A percentile compares a stretch with the other conserved stretches of the same genome.
Conservation (phyloP, 73 alveolate genomes). For the Paramecium caudatum region DNA sequence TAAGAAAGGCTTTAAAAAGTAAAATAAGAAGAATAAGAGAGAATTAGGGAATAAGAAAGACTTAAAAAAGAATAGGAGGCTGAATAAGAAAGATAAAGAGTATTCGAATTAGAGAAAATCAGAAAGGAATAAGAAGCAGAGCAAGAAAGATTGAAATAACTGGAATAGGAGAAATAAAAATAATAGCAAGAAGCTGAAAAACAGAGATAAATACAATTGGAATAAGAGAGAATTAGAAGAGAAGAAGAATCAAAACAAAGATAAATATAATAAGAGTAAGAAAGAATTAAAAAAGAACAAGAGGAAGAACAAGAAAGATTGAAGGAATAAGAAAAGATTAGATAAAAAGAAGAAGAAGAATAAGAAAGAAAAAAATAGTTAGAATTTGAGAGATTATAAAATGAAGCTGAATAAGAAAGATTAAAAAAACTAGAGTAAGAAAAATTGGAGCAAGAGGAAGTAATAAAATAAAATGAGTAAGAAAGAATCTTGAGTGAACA, state of each 20-base stretch:
- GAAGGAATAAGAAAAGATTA: neutral
- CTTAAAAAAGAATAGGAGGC: neutral
- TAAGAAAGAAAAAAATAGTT: neutral
- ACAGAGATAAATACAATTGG: neutral
- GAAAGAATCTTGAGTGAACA: neutral
- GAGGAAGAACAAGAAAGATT: slow-evolving; percentile 15
- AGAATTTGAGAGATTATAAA: neutral
- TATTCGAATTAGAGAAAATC: neutral
- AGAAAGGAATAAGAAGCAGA: neutral
- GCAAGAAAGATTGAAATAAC: neutral
- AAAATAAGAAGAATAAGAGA: neutral
- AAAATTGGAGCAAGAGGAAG: neutral
- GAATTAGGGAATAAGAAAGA: neutral
- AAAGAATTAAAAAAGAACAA: neutral
- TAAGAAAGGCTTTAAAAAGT: neutral
- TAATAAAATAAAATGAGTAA: neutral
- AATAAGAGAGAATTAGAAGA: neutral
- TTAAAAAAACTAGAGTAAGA: neutral
- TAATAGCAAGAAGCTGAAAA: neutral
- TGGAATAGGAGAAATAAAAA: neutral
- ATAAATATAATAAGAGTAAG: neutral
- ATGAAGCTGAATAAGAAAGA: slow-evolving; percentile 12
- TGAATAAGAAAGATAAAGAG: neutral
- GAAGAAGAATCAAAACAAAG: neutral
- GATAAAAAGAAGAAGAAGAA: neutral